phyloP scores from a whole-genome alignment of 1,139 yeast species.

The Yamadazyma taylorii region DNA sequence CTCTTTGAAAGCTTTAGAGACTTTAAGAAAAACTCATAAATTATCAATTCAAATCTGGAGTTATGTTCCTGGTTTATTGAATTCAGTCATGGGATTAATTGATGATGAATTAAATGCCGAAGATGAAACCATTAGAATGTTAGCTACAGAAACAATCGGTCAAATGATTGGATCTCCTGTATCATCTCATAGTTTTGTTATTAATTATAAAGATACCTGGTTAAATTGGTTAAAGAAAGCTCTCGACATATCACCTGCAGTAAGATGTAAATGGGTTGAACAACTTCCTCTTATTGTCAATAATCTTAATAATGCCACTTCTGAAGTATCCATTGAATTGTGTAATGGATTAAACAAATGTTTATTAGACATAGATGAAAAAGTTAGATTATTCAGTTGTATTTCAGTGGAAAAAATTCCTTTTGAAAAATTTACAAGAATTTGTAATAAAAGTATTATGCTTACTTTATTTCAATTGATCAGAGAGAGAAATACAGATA shows the following conservation, averaged over 20 bases:
- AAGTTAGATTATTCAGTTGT: constrained; percentile 67
- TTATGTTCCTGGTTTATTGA: constrained; percentile 70
- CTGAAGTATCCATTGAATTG: constrained; percentile 53
- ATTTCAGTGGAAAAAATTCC: constrained; percentile 42
- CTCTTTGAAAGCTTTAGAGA: constrained; percentile 34
- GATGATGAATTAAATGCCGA: constrained; percentile 82
- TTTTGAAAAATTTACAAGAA: constrained; percentile 39
- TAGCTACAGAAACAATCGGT: constrained; percentile 78
- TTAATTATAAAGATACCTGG: constrained; percentile 63
- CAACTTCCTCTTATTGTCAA: constrained; percentile 39
- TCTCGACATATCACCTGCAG: constrained; percentile 63
- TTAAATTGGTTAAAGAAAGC: constrained; percentile 70
- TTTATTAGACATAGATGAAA: constrained; percentile 73
- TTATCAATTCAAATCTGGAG: constrained; percentile 73
- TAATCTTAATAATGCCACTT: constrained; percentile 40
- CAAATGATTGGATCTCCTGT: constrained; percentile 50
- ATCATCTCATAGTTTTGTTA: constrained; percentile 51
- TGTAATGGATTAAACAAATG: constrained; percentile 64
- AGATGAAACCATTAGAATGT: constrained; percentile 56
- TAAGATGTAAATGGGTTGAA: constrained; percentile 71
- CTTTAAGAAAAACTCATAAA: constrained; percentile 58
- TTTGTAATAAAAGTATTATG: constrained; percentile 50
- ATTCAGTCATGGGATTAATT: constrained; percentile 74
- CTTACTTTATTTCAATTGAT: constrained; percentile 58
- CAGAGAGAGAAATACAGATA: constrained; percentile 66